Percentiles rank a stretch among this genome's conserved stretches.
These are phyloP conservation scores for barrel medic (Medicago truncatula) DNA, from an alignment of 306 rosid species.

Conservation along the genomic window MtrunA17r5.0-ANR NC_053045.1:37460001-37460500, in stretches of 20 bases:
- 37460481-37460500: slow-evolving; percentile 62
- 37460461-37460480: not conserved
- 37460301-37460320: not conserved
- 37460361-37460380: not conserved
- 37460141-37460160: slow-evolving; percentile 48
- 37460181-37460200: slow-evolving; percentile 33
- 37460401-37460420: not conserved
- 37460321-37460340: not conserved
- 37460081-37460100: slow-evolving; percentile 52
- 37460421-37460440: not conserved
- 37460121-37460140: slow-evolving; percentile 41
- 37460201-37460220: slow-evolving; percentile 31
- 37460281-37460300: not conserved
- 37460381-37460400: not conserved
- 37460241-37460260: not conserved
- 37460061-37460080: slow-evolving; percentile 35
- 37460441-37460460: not conserved
- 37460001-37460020: slow-evolving; percentile 30
- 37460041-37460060: slow-evolving; percentile 28
- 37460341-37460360: not conserved
- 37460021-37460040: slow-evolving; percentile 30
- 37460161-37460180: slow-evolving; percentile 43
- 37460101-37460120: slow-evolving; percentile 39
- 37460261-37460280: not conserved
- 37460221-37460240: not conserved